These are phyloP conservation scores for Truncatella angustata DNA, from an alignment of 2,329 filamentous ascomycete genomes.

Conservation along the genomic window DNA sequence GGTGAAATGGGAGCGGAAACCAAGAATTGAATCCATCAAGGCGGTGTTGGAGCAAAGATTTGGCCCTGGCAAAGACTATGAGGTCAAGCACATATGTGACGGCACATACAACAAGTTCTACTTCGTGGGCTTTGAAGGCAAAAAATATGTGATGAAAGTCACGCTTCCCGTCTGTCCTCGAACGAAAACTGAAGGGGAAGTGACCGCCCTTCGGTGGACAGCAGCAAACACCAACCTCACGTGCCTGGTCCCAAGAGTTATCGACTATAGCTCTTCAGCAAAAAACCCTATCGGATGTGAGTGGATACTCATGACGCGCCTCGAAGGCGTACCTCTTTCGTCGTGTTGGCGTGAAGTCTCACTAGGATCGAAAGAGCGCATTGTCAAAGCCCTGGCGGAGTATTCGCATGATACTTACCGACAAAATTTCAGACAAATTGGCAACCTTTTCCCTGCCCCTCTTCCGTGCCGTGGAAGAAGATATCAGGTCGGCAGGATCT, in stretches of 20 bases:
- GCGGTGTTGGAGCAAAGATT: conserved; percentile 17
- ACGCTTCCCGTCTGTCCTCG: conserved; percentile 22
- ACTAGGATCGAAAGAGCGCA: conserved; percentile 21
- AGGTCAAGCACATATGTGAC: conserved; percentile 18
- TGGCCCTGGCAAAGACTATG: conserved; percentile 14
- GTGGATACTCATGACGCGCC: conserved; percentile 28
- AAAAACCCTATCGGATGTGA: conserved; percentile 26
- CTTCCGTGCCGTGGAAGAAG: neutral
- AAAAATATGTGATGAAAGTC: conserved; percentile 31
- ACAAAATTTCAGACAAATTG: conserved; percentile 23
- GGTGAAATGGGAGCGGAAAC: conserved; percentile 18
- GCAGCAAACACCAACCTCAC: conserved; percentile 18
- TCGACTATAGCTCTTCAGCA: conserved; percentile 17
- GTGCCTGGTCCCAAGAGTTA: conserved; percentile 21
- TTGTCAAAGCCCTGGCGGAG: conserved; percentile 26
- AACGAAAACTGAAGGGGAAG: conserved; percentile 27
- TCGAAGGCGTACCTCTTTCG: conserved; percentile 24
- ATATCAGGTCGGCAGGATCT: conserved; percentile 20
- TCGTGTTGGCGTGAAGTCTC: conserved; percentile 22
- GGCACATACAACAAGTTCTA: conserved; percentile 24
- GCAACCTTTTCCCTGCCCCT: conserved; percentile 23
- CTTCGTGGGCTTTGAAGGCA: conserved; percentile 15
- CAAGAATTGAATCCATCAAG: conserved; percentile 19
- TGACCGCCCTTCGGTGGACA: conserved; percentile 28
- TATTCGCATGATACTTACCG: conserved; percentile 19